Evolutionary conservation across 2,329 filamentous ascomycete genomes (phyloP).

Genomic region (Daldinia sp.): DNA sequence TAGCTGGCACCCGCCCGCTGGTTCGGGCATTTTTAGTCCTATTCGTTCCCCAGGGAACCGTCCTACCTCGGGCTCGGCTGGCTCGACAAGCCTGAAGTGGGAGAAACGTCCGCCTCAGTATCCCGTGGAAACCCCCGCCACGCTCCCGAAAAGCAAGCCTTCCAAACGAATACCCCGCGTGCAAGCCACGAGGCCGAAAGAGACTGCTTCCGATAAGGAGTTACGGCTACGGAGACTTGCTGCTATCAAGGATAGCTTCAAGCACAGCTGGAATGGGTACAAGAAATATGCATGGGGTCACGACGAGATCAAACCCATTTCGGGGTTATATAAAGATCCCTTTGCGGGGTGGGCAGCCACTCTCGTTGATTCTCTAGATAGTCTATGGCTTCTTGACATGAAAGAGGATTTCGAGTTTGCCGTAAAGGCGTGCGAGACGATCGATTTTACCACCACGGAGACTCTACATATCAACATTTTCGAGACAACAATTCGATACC

Average conservation of each 20-base stretch:
- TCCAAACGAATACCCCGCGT: conserved; percentile 67
- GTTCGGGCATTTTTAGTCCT: conserved; percentile 27
- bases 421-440: conserved; percentile 62
- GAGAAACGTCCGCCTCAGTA: conserved; percentile 48
- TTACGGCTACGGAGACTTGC: conserved; percentile 51
- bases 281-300: conserved; percentile 69
- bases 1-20: conserved; percentile 36
- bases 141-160: conserved; percentile 50
- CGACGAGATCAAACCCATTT: conserved; percentile 69
- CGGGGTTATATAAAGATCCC: conserved; percentile 60
- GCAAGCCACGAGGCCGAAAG: conserved; percentile 60
- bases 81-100: conserved; percentile 40
- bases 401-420: conserved; percentile 71
- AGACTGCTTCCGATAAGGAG: conserved; percentile 48
- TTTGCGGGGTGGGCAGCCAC: conserved; percentile 75
- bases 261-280: conserved; percentile 68
- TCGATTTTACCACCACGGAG: conserved; percentile 67
- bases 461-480: conserved; percentile 68
- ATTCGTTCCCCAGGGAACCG: conserved; percentile 9
- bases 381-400: conserved; percentile 77
- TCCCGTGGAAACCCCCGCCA: conserved; percentile 45
- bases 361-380: conserved; percentile 72
- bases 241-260: conserved; percentile 60
- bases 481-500: conserved; percentile 75
- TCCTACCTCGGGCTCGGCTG: conserved; percentile 14